These are phyloP conservation scores for Aspergillus brunneoviolaceus DNA, from an alignment of 2,329 filamentous ascomycete species.

Conservation along the genomic window DNA sequence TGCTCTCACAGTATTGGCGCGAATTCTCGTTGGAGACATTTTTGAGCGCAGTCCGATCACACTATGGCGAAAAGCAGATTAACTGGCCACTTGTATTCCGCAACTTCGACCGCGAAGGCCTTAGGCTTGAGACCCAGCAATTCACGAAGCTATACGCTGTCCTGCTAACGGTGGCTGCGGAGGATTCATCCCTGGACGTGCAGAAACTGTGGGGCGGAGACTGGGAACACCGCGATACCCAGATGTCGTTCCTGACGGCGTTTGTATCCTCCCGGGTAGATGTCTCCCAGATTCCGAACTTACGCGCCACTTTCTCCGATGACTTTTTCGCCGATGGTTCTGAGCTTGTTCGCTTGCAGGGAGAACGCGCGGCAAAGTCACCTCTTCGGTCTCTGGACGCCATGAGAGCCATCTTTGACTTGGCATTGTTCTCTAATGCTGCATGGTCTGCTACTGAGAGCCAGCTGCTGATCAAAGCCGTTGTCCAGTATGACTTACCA, in stretches of 20 bases:
- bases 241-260: conserved; percentile 89
- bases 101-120: conserved; percentile 75
- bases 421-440: conserved; percentile 59
- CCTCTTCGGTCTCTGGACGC: conserved; percentile 87
- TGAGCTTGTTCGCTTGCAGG: conserved; percentile 59
- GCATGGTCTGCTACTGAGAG: conserved; percentile 57
- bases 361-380: conserved; percentile 71
- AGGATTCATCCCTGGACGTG: conserved; percentile 70
- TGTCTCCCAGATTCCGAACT: conserved; percentile 76
- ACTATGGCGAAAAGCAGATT: conserved; percentile 55
- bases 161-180: conserved; percentile 68
- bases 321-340: conserved; percentile 63
- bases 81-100: conserved; percentile 71
- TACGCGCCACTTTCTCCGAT: conserved; percentile 72
- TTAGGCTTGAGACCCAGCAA: conserved; percentile 74
- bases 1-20: conserved; percentile 61
- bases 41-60: conserved; percentile 57
- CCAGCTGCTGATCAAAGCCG: conserved; percentile 58
- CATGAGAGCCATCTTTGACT: conserved; percentile 65
- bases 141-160: conserved; percentile 80
- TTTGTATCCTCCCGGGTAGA: conserved; percentile 80
- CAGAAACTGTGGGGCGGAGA: conserved; percentile 85
- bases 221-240: conserved; percentile 83
- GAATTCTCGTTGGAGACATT: conserved; percentile 68
- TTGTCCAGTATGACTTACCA: conserved; percentile 55